These are phyloP conservation scores for Serendipita sp. DNA, from an alignment of 768 basidiomycete species.

Conservation along the genomic window DNA sequence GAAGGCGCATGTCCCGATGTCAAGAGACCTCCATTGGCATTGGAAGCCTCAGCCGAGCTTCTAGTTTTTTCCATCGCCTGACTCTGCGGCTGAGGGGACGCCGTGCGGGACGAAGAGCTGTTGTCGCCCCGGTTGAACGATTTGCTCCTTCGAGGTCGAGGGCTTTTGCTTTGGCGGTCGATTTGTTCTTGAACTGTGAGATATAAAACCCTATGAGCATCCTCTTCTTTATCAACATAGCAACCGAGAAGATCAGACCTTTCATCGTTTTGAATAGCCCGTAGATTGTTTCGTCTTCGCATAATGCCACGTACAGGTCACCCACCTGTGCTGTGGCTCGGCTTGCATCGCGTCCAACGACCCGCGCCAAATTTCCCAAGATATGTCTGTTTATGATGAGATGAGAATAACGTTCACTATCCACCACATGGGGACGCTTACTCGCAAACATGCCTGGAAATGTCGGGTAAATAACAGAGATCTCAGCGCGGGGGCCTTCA, in stretches of 20 bases:
- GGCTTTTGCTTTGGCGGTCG: slow-evolving; percentile 39
- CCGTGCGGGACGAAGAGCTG: slow-evolving; percentile 26
- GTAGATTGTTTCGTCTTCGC: slow-evolving; percentile 81
- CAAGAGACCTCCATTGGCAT: slow-evolving; percentile 15
- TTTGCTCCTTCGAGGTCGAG: slow-evolving; percentile 29
- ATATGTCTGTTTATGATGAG: slow-evolving; percentile 43
- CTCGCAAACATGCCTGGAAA: slow-evolving; percentile 69
- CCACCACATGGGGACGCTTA: slow-evolving; percentile 25
- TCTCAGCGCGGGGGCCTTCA: slow-evolving; percentile 8
- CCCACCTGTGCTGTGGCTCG: slow-evolving; percentile 55
- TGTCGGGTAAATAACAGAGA: background rate
- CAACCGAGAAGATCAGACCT: slow-evolving; percentile 30
- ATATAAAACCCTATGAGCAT: slow-evolving; percentile 10
- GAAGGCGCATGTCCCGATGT: slow-evolving; percentile 28
- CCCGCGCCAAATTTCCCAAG: slow-evolving; percentile 65
- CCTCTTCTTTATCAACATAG: background rate
- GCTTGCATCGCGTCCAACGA: slow-evolving; percentile 73
- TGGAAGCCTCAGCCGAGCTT: slow-evolving; percentile 12
- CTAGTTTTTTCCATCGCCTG: slow-evolving; percentile 1
- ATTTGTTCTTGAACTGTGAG: slow-evolving; percentile 61
- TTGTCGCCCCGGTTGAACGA: slow-evolving; percentile 42
- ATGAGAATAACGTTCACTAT: background rate
- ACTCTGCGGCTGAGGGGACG: slow-evolving; percentile 21
- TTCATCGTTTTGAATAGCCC: slow-evolving; percentile 72
- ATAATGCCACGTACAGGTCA: slow-evolving; percentile 75